Evolutionary conservation across 148 eudicot genomes (phyloP).

Genomic region (Nepenthes gracilis): DNA sequence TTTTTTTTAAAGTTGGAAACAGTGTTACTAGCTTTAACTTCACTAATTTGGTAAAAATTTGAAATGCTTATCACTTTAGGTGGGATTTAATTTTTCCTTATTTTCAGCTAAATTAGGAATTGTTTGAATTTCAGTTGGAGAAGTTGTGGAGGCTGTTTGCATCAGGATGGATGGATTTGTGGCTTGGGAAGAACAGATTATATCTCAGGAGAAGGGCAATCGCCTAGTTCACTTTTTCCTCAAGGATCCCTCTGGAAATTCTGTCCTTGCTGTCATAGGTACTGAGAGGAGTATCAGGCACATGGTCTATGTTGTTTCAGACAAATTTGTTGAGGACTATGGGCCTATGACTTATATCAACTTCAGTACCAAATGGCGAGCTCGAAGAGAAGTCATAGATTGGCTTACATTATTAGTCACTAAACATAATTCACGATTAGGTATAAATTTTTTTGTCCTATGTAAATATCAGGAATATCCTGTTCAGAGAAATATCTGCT

Average conservation of each 20-base stretch:
- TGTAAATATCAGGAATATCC: neutral
- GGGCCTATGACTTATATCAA: slow-evolving; percentile 11
- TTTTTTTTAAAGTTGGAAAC: no score
- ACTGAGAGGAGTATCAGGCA: slow-evolving; percentile 39
- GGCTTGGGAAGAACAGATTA: slow-evolving; percentile 37
- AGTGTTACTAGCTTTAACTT: no score
- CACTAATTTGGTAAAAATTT: no score
- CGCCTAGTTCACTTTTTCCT: slow-evolving; percentile 31
- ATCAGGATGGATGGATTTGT: slow-evolving; percentile 28
- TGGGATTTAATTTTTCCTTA: no score
- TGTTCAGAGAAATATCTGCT: no score
- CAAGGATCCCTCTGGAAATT: slow-evolving; percentile 16
- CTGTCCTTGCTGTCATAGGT: slow-evolving; percentile 38
- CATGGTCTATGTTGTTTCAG: slow-evolving; percentile 31
- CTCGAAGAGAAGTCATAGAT: slow-evolving; percentile 32
- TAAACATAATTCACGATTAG: slow-evolving; percentile 4
- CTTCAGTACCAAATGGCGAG: slow-evolving; percentile 24
- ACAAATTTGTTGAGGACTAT: slow-evolving; percentile 20
- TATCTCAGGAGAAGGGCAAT: slow-evolving; percentile 24
- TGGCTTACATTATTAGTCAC: slow-evolving; percentile 25
- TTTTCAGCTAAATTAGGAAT: neutral
- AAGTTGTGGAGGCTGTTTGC: neutral
- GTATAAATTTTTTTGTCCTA: slow-evolving; percentile 2
- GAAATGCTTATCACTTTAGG: no score
- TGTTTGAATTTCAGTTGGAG: slow-evolving; percentile 5